Evolutionary conservation across 495 filamentous ascomycete genomes (phyloP).

Genomic region (Penicillium nucicola): DNA sequence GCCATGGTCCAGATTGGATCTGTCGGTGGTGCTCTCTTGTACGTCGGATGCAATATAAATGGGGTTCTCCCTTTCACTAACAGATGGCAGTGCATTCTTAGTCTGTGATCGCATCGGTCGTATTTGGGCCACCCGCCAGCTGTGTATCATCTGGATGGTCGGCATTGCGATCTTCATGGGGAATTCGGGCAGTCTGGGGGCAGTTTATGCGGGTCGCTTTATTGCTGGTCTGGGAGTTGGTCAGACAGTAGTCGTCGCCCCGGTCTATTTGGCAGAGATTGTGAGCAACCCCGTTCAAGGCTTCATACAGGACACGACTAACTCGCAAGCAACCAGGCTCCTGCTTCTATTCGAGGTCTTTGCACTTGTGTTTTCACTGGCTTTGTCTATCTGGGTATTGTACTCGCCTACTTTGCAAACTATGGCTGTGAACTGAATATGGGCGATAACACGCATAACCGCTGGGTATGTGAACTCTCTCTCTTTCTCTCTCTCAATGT

Average conservation of each 20-base stretch:
- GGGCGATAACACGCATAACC: conserved; percentile 51
- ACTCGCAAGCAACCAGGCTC: conserved; percentile 31
- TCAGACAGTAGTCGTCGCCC: conserved; percentile 63
- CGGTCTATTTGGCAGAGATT: conserved; percentile 51
- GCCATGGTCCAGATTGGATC: conserved; percentile 72
- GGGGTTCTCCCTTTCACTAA: no score
- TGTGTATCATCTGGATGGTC: conserved; percentile 63
- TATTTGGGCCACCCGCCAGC: conserved; percentile 65
- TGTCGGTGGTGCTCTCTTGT: conserved; percentile 62
- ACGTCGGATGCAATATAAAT: conserved; percentile 13
- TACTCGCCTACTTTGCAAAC: conserved; percentile 50
- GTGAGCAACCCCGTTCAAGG: conserved; percentile 23
- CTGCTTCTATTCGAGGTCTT: conserved; percentile 60
- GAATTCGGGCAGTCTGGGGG: conserved; percentile 55
- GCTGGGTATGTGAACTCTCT: conserved; percentile 45
- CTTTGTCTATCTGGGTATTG: conserved; percentile 49
- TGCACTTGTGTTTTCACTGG: conserved; percentile 67
- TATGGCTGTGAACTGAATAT: conserved; percentile 57
- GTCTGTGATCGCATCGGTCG: conserved; percentile 67
- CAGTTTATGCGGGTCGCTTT: conserved; percentile 65
- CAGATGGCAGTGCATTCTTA: conserved; percentile 49
- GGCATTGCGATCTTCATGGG: conserved; percentile 69
- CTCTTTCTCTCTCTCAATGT: neutral
- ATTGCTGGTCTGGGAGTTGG: conserved; percentile 67
- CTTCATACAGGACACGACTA: neutral